A percentile compares a stretch with the other conserved stretches of the same genome.
Conservation (phyloP, 2,329 filamentous ascomycete genomes). For the Botrytis cinerea region DNA sequence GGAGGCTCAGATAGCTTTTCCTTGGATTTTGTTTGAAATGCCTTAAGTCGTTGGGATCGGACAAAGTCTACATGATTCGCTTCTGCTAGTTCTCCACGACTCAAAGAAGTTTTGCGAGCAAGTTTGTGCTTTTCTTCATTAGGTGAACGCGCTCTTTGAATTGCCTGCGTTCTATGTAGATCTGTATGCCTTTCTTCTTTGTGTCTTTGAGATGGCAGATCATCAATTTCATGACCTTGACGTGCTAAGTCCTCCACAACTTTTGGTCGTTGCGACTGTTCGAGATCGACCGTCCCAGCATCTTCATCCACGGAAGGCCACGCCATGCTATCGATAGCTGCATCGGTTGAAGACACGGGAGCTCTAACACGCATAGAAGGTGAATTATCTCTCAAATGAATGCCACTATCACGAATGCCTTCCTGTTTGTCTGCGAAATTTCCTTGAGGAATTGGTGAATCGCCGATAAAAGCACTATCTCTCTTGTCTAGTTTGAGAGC, state of each 20-base stretch:
- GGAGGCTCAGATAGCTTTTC: conserved; percentile 32
- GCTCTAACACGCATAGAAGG: conserved; percentile 38
- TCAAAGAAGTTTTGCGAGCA: conserved; percentile 29
- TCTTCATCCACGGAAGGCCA: conserved; percentile 50
- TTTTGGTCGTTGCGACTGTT: conserved; percentile 39
- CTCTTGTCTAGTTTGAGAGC: conserved; percentile 42
- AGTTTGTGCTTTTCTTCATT: conserved; percentile 16
- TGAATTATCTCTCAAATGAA: conserved; percentile 53
- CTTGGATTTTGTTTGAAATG: conserved; percentile 24
- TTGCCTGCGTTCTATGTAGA: conserved; percentile 32
- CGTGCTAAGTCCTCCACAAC: conserved; percentile 26
- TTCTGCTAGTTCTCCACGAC: conserved; percentile 23
- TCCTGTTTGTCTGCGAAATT: conserved; percentile 35
- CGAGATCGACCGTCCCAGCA: conserved; percentile 47
- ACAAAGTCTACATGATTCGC: conserved; percentile 23
- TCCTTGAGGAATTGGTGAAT: conserved; percentile 47
- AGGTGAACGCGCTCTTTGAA: conserved; percentile 28
- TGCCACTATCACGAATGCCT: conserved; percentile 53
- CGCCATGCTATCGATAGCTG: conserved; percentile 43
- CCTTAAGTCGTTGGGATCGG: conserved; percentile 30
- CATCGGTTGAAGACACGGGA: conserved; percentile 40
- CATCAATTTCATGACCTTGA: conserved; percentile 24
- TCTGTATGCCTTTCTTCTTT: conserved; percentile 30
- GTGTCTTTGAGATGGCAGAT: conserved; percentile 29
- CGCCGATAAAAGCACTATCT: conserved; percentile 53